These are phyloP conservation scores for Pyrenochaeta sp. DNA, from an alignment of 2,329 filamentous ascomycete genomes.

Conservation along the genomic window DNA sequence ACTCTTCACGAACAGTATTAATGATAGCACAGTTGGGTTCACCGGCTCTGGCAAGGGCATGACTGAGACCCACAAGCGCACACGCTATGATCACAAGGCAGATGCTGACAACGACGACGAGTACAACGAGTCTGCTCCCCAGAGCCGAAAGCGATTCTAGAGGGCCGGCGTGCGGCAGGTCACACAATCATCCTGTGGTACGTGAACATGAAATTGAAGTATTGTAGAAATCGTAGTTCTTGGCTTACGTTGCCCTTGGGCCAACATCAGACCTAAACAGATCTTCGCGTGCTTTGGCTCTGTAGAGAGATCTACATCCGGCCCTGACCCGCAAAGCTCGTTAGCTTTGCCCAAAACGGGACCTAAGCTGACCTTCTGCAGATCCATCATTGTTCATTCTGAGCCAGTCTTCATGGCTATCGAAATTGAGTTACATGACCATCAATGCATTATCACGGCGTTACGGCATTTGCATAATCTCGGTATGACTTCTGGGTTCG, in stretches of 20 bases:
- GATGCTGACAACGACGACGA: conserved; percentile 39
- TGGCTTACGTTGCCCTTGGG: conserved; percentile 32
- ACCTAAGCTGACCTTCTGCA: conserved; percentile 15
- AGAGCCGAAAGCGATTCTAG: conserved; percentile 16
- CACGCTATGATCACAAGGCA: conserved; percentile 77
- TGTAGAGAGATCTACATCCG: conserved; percentile 5
- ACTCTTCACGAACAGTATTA: conserved; percentile 18
- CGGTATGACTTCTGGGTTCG: conserved; percentile 32
- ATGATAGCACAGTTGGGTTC: conserved; percentile 77
- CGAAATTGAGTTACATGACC: neutral
- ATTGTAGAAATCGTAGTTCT: conserved; percentile 9
- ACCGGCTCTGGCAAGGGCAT: conserved; percentile 94
- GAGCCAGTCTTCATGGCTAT: neutral
- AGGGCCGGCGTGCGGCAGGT: neutral
- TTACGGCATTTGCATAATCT: conserved; percentile 30
- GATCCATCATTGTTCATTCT: conserved; percentile 1
- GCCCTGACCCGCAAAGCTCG: conserved; percentile 4
- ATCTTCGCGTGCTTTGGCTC: conserved; percentile 1
- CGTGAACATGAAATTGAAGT: conserved; percentile 5
- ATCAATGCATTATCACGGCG: conserved; percentile 18
- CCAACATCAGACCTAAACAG: conserved; percentile 21
- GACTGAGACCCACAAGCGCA: conserved; percentile 87
- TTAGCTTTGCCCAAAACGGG: neutral
- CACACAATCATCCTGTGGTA: conserved; percentile 10
- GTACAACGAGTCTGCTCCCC: conserved; percentile 6